Evolutionary conservation across 139 green algal genomes (phyloP).

Genomic region (Volvox reticuliferus): DNA sequence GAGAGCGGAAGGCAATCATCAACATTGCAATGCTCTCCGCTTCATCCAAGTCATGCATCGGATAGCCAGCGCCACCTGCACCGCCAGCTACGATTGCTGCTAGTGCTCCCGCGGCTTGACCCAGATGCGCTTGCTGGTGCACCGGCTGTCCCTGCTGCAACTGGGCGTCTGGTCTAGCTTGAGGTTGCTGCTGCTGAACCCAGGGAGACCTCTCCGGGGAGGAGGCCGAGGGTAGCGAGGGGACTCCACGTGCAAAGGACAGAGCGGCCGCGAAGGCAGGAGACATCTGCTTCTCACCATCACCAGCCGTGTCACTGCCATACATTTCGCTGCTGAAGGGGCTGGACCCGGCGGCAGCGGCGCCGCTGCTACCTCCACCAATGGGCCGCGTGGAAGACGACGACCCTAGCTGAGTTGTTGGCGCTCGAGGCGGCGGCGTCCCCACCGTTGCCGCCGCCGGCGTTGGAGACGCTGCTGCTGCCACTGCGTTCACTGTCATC

Average conservation of each 20-base stretch:
- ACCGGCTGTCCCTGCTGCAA: neutral
- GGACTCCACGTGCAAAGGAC: conserved; percentile 36
- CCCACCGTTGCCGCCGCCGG: neutral
- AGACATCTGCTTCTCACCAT: conserved; percentile 7
- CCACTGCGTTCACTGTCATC: neutral
- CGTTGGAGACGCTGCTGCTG: neutral
- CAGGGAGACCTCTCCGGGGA: neutral
- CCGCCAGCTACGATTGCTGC: neutral
- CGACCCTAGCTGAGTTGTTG: neutral
- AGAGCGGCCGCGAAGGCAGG: conserved; percentile 33
- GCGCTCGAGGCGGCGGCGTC: neutral
- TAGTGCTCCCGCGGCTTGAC: neutral
- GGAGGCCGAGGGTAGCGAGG: neutral
- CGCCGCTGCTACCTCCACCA: neutral
- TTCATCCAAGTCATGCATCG: conserved; percentile 51
- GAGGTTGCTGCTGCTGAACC: neutral
- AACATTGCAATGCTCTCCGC: conserved; percentile 63
- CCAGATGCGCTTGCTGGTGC: neutral
- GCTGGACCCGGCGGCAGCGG: neutral
- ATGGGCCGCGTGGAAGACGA: neutral
- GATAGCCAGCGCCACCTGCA: neutral
- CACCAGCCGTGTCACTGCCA: too few species aligned
- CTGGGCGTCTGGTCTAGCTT: neutral
- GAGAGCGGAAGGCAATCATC: conserved; percentile 57
- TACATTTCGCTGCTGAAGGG: neutral